These are phyloP conservation scores for Smithsoniella earleae DNA, from an alignment of 163 green algal species.

Conservation along the genomic window DNA sequence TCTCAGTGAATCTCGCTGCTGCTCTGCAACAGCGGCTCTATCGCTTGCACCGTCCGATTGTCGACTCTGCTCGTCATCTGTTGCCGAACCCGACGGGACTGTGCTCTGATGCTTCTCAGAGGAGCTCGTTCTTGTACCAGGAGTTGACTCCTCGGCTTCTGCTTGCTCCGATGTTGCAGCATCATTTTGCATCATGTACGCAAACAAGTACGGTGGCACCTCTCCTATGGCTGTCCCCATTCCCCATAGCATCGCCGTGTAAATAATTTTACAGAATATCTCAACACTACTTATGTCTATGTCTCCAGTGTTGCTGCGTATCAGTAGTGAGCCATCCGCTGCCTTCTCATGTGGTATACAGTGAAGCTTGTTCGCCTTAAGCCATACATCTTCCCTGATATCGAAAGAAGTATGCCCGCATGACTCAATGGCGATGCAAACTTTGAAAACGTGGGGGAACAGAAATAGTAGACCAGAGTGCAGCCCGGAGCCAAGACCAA, in stretches of 20 bases:
- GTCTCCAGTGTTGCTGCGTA: no score
- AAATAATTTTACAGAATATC: constrained; percentile 45
- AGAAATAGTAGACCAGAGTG: constrained; percentile 89
- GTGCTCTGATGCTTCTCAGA: no score
- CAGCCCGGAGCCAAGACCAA: constrained; percentile 86
- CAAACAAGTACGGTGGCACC: constrained; percentile 81
- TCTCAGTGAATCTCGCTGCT: not conserved
- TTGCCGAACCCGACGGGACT: no score
- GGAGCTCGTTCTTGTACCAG: not conserved
- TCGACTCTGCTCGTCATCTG: no score
- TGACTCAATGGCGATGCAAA: constrained; percentile 74
- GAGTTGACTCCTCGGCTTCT: not conserved
- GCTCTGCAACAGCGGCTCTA: no score
- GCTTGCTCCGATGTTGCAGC: constrained; percentile 31
- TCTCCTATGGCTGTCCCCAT: constrained; percentile 79
- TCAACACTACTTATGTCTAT: not conserved
- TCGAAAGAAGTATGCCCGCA: constrained; percentile 55
- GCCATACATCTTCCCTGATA: constrained; percentile 49
- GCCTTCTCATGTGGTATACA: constrained; percentile 60
- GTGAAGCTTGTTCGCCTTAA: constrained; percentile 58
- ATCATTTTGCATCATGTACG: constrained; percentile 41
- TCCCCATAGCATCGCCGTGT: constrained; percentile 73
- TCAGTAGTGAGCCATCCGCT: not conserved
- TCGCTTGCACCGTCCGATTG: no score
- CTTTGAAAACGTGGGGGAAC: constrained; percentile 91